Conservation (phyloP, 139 green algal genomes). For the Spirogloea muscicola region DNA sequence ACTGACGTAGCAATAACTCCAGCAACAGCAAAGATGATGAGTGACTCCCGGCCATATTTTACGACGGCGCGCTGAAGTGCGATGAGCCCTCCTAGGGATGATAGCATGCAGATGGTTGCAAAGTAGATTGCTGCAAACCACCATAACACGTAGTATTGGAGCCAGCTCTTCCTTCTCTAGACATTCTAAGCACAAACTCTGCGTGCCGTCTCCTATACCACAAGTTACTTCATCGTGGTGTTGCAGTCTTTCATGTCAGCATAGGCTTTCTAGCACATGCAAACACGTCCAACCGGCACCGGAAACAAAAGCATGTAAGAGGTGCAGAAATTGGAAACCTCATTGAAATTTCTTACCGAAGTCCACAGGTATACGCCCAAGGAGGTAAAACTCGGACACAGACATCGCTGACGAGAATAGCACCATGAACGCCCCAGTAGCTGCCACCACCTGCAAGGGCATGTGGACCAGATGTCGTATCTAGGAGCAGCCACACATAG, state of each 20-base stretch:
- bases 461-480: not conserved
- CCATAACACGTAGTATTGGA: too few relatives aligned
- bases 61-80: not conserved
- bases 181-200: too few relatives aligned
- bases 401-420: conserved; percentile 46
- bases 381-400: conserved; percentile 40
- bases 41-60: not conserved
- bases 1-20: conserved; percentile 3
- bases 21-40: conserved; percentile 24
- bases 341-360: too few relatives aligned
- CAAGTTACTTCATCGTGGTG: conserved; percentile 16
- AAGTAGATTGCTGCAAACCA: conserved; percentile 40
- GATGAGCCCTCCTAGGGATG: not conserved
- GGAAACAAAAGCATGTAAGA: conserved; percentile 20
- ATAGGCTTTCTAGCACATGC: not conserved
- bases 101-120: not conserved
- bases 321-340: too few relatives aligned
- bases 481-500: not conserved
- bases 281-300: conserved; percentile 1
- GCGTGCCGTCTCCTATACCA: not conserved
- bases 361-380: conserved; percentile 27
- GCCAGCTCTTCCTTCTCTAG: too few relatives aligned
- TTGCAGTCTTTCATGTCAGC: not conserved
- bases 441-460: not conserved
- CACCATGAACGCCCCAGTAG: conserved; percentile 39